phyloP scores from a whole-genome alignment of 208 protist species.

The Angomonas deanei region DNA sequence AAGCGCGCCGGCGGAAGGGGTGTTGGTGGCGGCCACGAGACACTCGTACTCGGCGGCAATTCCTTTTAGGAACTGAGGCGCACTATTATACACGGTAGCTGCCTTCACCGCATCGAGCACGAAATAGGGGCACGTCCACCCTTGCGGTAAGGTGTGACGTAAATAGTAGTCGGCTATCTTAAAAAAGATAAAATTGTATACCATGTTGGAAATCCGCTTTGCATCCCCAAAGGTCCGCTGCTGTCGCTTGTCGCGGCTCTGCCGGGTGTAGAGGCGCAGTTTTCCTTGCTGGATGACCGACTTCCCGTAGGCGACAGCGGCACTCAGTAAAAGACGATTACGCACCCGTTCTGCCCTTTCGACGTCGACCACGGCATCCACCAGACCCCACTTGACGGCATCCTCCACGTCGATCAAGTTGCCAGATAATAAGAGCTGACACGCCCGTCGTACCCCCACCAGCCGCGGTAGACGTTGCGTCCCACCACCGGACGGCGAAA shows the following conservation, averaged over 20 bases:
- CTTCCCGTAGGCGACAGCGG: constrained; percentile 9
- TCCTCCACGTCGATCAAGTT: constrained; percentile 9
- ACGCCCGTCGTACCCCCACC: constrained; percentile 14
- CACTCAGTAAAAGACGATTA: not conserved
- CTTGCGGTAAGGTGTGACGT: not conserved
- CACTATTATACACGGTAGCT: not conserved
- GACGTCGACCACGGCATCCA: constrained; percentile 13
- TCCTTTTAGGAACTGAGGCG: not conserved
- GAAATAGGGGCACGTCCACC: not conserved
- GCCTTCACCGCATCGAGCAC: not conserved
- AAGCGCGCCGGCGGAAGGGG: not conserved
- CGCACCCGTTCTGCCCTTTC: not conserved
- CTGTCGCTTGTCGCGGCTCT: not conserved
- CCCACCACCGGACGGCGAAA: constrained; percentile 28
- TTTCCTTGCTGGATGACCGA: not conserved
- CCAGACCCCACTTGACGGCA: constrained; percentile 22
- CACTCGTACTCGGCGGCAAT: not conserved
- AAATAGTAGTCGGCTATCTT: not conserved
- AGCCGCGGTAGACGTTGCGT: constrained; percentile 35
- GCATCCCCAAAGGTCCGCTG: not conserved
- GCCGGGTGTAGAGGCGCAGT: constrained; percentile 4
- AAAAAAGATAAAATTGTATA: not conserved
- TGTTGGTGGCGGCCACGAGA: not conserved
- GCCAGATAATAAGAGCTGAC: constrained; percentile 16
- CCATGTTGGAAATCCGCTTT: not conserved